Evolutionary conservation across 106 monocot species (phyloP).

Genomic region (Triglochin maritima): DNA sequence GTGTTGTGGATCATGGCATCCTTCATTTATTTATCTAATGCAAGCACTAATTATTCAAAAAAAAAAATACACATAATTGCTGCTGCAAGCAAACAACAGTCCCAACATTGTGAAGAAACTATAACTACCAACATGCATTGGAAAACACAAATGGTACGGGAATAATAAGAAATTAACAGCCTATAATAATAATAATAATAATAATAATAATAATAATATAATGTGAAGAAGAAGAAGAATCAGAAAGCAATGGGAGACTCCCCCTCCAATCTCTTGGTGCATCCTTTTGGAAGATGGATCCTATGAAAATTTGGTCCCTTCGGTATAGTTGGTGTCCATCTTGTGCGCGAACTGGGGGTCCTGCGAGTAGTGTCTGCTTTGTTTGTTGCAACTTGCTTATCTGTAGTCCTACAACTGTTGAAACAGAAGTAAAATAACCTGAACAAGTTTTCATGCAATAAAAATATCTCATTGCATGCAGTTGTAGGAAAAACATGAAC

Average conservation of each 20-base stretch:
- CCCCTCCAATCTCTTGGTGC: conserved; percentile 23
- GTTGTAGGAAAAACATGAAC: neutral
- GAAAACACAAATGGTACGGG: neutral
- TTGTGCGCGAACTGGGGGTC: neutral
- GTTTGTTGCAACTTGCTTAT: neutral
- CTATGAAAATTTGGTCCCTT: conserved; percentile 26
- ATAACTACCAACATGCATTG: neutral
- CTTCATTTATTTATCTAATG: no score
- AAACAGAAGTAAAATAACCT: neutral
- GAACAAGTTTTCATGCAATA: neutral
- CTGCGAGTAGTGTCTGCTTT: neutral
- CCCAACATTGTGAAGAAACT: no score
- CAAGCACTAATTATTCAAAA: no score
- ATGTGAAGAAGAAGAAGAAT: neutral
- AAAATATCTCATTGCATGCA: neutral
- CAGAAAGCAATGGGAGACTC: neutral
- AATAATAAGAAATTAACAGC: neutral
- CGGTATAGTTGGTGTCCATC: conserved; percentile 19
- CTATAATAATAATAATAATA: no score
- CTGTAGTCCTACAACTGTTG: neutral
- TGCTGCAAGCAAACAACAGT: no score
- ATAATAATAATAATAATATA: no score
- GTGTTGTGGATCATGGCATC: no score
- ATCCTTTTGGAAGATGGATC: conserved; percentile 28
- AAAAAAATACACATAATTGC: no score